Percentiles rank a stretch among this genome's conserved stretches.
phyloP scores from a whole-genome alignment of 1,284 basidiomycete genomes.

The Tremellales sp. region DNA sequence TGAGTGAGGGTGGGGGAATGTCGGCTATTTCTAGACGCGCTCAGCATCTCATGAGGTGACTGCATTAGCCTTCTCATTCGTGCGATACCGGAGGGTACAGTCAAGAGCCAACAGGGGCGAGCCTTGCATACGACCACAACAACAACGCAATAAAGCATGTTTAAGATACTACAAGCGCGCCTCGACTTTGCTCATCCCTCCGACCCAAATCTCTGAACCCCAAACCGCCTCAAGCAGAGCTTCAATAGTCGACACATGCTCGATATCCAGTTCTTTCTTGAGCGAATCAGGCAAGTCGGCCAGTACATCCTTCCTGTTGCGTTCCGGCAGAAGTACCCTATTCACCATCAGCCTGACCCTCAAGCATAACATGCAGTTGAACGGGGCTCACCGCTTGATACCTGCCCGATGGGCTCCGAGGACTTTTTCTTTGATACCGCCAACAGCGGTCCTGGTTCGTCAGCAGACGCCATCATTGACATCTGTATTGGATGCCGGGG shows the following conservation, averaged over 20 bases:
- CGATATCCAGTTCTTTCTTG: slow-evolving; percentile 77
- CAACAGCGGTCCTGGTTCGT: slow-evolving; percentile 62
- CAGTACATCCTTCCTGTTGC: slow-evolving; percentile 81
- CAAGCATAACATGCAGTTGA: background rate
- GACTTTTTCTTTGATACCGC: slow-evolving; percentile 90
- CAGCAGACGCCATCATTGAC: slow-evolving; percentile 1
- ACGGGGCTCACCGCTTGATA: slow-evolving; percentile 62
- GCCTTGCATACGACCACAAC: background rate
- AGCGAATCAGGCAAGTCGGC: slow-evolving; percentile 88
- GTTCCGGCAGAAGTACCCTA: slow-evolving; percentile 67
- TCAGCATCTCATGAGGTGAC: no score
- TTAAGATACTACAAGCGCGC: slow-evolving; percentile 17
- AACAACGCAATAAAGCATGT: background rate
- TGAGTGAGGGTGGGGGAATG: no score
- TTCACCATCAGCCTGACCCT: background rate
- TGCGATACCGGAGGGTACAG: no score
- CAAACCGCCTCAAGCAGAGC: slow-evolving; percentile 37
- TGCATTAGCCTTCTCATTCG: no score
- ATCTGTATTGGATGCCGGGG: no score
- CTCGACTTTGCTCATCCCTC: slow-evolving; percentile 12
- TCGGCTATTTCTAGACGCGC: no score
- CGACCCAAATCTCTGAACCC: slow-evolving; percentile 24
- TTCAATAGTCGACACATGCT: slow-evolving; percentile 51
- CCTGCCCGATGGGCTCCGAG: slow-evolving; percentile 87
- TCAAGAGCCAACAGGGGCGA: no score